phyloP scores from a whole-genome alignment of 306 rosid species.

The Astragalus glycyphyllos region DNA sequence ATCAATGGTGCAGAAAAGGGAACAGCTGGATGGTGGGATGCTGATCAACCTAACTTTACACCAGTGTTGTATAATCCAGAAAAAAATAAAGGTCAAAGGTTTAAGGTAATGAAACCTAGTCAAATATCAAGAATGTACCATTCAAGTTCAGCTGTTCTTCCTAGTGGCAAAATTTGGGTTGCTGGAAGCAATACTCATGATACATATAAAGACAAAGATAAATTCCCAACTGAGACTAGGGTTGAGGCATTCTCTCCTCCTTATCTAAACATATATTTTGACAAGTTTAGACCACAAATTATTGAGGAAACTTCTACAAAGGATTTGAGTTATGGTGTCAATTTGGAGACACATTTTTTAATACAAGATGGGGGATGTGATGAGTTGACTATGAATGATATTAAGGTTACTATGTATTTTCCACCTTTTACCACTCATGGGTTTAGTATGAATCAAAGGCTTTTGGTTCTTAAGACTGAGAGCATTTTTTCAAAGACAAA shows the following conservation, averaged over 20 bases:
- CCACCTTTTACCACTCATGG: slow-evolving; percentile 98
- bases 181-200: slow-evolving; percentile 86
- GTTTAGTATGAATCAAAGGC: slow-evolving; percentile 76
- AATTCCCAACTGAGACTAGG: slow-evolving; percentile 76
- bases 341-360: slow-evolving; percentile 39
- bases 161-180: slow-evolving; percentile 67
- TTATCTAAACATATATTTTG: slow-evolving; percentile 52
- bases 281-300: slow-evolving; percentile 47
- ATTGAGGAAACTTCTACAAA: neutral
- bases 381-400: slow-evolving; percentile 4
- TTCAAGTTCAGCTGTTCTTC: slow-evolving; percentile 72
- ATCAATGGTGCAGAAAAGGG: slow-evolving; percentile 80
- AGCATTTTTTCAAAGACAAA: neutral
- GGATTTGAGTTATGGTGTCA: slow-evolving; percentile 30
- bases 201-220: slow-evolving; percentile 52
- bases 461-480: slow-evolving; percentile 42
- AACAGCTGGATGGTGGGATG: slow-evolving; percentile 79
- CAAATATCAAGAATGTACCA: slow-evolving; percentile 85
- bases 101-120: slow-evolving; percentile 40
- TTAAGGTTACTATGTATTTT: slow-evolving; percentile 65
- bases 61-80: slow-evolving; percentile 65
- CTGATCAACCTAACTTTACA: slow-evolving; percentile 63
- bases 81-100: slow-evolving; percentile 42
- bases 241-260: slow-evolving; percentile 80
- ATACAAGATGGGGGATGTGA: neutral